Conservation (phyloP, 1,284 basidiomycete genomes). For the Golubevia sp. region DNA sequence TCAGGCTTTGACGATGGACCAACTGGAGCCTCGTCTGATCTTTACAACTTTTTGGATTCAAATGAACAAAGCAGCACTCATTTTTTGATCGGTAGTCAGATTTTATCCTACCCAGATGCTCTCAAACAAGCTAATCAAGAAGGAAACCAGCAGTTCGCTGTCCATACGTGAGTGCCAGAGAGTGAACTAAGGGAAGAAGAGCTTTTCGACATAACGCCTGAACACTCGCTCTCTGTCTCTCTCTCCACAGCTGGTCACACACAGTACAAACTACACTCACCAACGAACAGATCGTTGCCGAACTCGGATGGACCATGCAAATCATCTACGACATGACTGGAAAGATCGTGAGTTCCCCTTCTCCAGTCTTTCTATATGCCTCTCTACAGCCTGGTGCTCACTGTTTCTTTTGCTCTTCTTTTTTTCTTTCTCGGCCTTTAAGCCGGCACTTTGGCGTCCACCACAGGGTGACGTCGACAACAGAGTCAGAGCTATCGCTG, state of each 20-base stretch:
- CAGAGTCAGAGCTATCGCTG: conserved; percentile 71
- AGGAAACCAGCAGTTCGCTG: conserved; percentile 70
- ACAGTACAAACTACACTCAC: conserved; percentile 73
- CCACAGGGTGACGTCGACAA: conserved; percentile 21
- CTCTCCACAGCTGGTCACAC: conserved; percentile 33
- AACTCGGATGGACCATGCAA: conserved; percentile 82
- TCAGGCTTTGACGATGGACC: conserved; percentile 86
- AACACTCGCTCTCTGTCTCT: background rate
- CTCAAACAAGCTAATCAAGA: conserved; percentile 68
- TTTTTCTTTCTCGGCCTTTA: no score
- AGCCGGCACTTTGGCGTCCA: no score
- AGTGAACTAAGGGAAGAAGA: no score
- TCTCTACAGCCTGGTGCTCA: no score
- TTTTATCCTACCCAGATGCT: conserved; percentile 67
- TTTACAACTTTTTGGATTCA: conserved; percentile 69
- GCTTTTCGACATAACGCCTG: background rate
- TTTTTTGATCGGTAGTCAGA: conserved; percentile 80
- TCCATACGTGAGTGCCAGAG: conserved; percentile 69
- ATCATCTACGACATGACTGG: conserved; percentile 80
- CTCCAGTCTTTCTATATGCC: no score
- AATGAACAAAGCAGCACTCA: conserved; percentile 74
- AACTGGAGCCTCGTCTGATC: conserved; percentile 59
- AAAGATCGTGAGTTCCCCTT: conserved; percentile 11
- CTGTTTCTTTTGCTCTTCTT: no score
- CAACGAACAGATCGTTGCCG: conserved; percentile 73